Evolutionary conservation across 495 filamentous ascomycete species (phyloP).

Genomic region (Bacidia rubella): DNA sequence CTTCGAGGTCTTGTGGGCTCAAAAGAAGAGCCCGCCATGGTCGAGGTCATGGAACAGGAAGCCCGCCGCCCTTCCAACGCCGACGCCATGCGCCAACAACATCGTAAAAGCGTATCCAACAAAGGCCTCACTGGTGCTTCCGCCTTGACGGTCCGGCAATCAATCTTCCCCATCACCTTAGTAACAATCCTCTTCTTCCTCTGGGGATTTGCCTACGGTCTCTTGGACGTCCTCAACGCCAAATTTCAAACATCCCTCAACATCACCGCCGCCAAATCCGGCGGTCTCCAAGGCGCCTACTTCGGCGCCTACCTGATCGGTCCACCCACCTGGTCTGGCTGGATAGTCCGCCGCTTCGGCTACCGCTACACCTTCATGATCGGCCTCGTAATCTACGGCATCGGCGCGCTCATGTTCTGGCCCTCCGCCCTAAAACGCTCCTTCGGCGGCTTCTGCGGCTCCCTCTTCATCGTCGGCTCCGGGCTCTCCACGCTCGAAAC

Average conservation of each 20-base stretch:
- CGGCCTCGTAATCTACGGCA: constrained; percentile 45
- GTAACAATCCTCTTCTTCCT: constrained; percentile 30
- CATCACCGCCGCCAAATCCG: constrained; percentile 30
- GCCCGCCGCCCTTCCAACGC: constrained; percentile 15
- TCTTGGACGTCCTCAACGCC: constrained; percentile 41
- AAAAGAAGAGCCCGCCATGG: background rate
- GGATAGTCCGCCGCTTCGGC: constrained; percentile 50
- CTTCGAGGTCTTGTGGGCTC: background rate
- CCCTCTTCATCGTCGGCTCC: constrained; percentile 56
- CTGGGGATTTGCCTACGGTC: constrained; percentile 36
- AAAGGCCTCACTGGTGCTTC: constrained; percentile 17
- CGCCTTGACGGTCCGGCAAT: constrained; percentile 38
- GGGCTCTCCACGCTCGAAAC: constrained; percentile 63
- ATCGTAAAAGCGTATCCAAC: constrained; percentile 17
- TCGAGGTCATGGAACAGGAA: background rate
- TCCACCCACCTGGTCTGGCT: constrained; percentile 50
- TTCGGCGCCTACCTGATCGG: constrained; percentile 50
- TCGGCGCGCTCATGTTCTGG: constrained; percentile 53
- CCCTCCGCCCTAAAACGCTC: constrained; percentile 42
- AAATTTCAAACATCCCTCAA: constrained; percentile 37
- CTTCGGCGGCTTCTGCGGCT: constrained; percentile 57
- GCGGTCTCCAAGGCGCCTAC: constrained; percentile 37
- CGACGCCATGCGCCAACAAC: constrained; percentile 16
- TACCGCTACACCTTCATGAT: constrained; percentile 49
- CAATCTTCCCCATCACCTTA: constrained; percentile 35